A percentile compares a stretch with the other conserved stretches of the same genome.
Conservation (phyloP, 2,329 filamentous ascomycete species). For the Claviceps cyperi region DNA sequence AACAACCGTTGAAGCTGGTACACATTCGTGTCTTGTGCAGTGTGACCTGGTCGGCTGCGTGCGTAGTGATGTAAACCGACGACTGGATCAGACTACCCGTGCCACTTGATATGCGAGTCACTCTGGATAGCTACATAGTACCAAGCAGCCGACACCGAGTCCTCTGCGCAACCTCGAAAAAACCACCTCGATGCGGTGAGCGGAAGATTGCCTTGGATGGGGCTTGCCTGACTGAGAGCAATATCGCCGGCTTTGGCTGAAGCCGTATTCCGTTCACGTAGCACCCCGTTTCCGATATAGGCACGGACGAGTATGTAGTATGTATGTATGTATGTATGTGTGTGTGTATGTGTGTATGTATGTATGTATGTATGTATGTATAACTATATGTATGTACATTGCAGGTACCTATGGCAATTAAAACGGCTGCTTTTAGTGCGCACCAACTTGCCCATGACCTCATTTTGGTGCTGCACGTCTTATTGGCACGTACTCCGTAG, state of each 20-base stretch:
- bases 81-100: neutral
- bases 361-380: no score
- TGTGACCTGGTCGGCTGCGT: constrained; percentile 1
- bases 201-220: neutral
- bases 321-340: no score
- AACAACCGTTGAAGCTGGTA: neutral
- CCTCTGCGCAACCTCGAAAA: neutral
- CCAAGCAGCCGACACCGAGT: neutral
- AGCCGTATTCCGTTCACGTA: neutral
- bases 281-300: neutral
- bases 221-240: neutral
- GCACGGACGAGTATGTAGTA: neutral
- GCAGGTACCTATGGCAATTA: no score
- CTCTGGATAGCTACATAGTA: neutral
- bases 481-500: neutral
- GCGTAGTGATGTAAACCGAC: constrained; percentile 1
- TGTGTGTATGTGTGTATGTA: no score
- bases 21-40: constrained; percentile 1
- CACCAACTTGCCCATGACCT: neutral
- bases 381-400: no score
- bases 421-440: neutral
- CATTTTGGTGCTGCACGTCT: neutral
- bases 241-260: neutral
- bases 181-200: neutral
- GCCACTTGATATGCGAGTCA: neutral